Base-by-base conservation (phyloP, 208 protist genomes). In the Phytomonas serpens region DNA sequence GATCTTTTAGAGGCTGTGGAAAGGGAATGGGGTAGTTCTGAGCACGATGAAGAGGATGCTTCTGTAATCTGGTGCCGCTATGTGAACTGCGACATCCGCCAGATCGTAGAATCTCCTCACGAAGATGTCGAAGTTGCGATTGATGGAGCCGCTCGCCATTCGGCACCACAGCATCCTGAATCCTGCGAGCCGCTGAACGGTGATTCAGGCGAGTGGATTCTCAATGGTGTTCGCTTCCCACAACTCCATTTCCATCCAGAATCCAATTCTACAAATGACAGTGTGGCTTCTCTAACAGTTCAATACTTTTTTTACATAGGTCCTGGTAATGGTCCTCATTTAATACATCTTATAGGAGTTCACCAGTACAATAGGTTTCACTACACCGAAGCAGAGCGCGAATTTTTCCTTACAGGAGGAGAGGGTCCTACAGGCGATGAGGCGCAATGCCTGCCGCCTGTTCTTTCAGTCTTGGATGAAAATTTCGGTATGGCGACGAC, bases 241-340 rank as follows among this genome's bases (percentile, higher is more conserved):
- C 76, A 82, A 31, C 38, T 87, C 34, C 63, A 61, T n/a, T 67
- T 67, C 40, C 34, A 57, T 57, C 4, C 2, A 27, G 16, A 57
- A 33, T 36, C 33, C 10, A 64, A 37, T 30, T 16, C 11, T 5
- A 9, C 68, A 0, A 52, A 23, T 29, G 23, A 11, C 30, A 32
- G 4, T n/a, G 13, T 5, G 0, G 67, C 57, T 10, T 67, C 37
- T 31, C 2, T 36, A 14, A 62, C 61, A 16, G 78, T 92, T 16
- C 89, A 94, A 69, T 80, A 83, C 37, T 82, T 94, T 57, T 74
- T 94, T 6, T 94, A 89, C 76, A 64, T 94, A 27, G 89, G 89
- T 5, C 76, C 83, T 10, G 74, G 67, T 14, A 77, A 73, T 13
- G 77, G 82, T 0, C 34, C 78, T 6, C 73, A 89, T 33, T 77